A percentile compares a stretch with the other conserved stretches of the same genome.
These are phyloP conservation scores for Termitomyces sp. DNA, from an alignment of 768 basidiomycete genomes.

Conservation along the genomic window DNA sequence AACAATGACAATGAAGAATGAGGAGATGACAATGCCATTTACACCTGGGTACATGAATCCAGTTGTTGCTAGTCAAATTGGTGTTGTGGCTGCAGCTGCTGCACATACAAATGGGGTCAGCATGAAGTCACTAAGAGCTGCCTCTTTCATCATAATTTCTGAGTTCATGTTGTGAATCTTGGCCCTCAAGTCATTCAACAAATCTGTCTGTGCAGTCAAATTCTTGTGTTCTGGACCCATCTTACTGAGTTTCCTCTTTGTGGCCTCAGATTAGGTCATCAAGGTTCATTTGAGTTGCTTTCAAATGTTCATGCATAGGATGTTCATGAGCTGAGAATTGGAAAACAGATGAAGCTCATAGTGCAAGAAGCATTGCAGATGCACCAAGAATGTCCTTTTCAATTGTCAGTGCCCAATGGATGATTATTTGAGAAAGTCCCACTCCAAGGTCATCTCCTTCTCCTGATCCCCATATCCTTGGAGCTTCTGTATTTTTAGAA, in stretches of 20 bases:
- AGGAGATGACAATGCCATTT: constrained; percentile 8
- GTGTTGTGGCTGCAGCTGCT: neutral
- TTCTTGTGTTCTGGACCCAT: constrained; percentile 91
- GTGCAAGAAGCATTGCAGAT: constrained; percentile 59
- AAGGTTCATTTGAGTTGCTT: constrained; percentile 71
- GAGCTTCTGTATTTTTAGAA: constrained; percentile 63
- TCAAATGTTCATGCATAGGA: constrained; percentile 68
- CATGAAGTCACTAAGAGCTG: constrained; percentile 79
- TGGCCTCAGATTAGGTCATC: constrained; percentile 78
- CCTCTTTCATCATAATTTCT: constrained; percentile 81
- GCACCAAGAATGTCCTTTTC: constrained; percentile 71
- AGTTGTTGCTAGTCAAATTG: neutral
- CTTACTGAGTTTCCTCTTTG: constrained; percentile 84
- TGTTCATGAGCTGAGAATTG: constrained; percentile 70
- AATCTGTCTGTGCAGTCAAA: constrained; percentile 63
- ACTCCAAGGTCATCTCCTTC: constrained; percentile 84
- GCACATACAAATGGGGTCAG: constrained; percentile 24
- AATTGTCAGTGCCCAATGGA: neutral
- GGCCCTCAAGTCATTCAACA: constrained; percentile 61
- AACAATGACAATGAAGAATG: neutral
- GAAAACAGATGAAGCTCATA: constrained; percentile 61
- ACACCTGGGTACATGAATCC: constrained; percentile 14
- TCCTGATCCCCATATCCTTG: constrained; percentile 67
- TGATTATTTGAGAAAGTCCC: constrained; percentile 20
- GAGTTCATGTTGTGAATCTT: constrained; percentile 76